Percentiles rank a stretch among this genome's conserved stretches.
phyloP scores from a whole-genome alignment of 805 yeast genomes.

The Yarrowia sp. region DNA sequence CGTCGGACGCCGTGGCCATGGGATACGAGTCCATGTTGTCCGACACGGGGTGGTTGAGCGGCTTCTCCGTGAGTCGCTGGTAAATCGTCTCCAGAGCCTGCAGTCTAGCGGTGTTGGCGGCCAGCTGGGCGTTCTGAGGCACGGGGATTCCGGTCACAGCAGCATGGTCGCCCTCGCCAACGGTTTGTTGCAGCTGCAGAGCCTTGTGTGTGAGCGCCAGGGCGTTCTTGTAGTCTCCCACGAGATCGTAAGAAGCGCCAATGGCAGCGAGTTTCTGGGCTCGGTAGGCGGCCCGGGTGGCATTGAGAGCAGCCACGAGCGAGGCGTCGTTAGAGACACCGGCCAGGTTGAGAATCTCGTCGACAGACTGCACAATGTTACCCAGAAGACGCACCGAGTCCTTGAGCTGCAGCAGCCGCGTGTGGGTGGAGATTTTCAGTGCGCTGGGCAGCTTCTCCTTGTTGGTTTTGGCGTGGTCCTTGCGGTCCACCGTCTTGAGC shows the following conservation, averaged over 20 bases:
- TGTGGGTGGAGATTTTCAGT: slow-evolving; percentile 40
- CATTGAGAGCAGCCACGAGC: slow-evolving; percentile 60
- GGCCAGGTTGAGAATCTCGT: slow-evolving; percentile 77
- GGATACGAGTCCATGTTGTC: slow-evolving; percentile 58
- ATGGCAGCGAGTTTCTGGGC: slow-evolving; percentile 55
- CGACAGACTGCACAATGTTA: slow-evolving; percentile 59
- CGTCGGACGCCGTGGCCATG: slow-evolving; percentile 45
- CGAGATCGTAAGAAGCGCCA: slow-evolving; percentile 51
- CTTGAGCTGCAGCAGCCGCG: slow-evolving; percentile 40
- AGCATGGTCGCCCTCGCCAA: background rate
- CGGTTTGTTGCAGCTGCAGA: slow-evolving; percentile 33
- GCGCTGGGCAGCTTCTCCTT: slow-evolving; percentile 34
- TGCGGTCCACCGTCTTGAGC: slow-evolving; percentile 36
- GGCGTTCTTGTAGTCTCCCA: slow-evolving; percentile 47
- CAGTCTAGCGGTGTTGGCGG: slow-evolving; percentile 3
- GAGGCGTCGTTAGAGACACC: slow-evolving; percentile 90
- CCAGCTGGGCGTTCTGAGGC: slow-evolving; percentile 16
- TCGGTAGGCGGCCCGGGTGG: slow-evolving; percentile 58
- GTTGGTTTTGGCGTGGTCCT: slow-evolving; percentile 35
- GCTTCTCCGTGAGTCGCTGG: slow-evolving; percentile 13
- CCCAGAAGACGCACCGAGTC: slow-evolving; percentile 60
- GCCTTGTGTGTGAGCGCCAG: slow-evolving; percentile 47
- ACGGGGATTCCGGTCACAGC: slow-evolving; percentile 20
- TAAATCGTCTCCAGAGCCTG: slow-evolving; percentile 35
- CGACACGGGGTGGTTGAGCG: slow-evolving; percentile 48